Conservation (phyloP, 371 early-diverging fungal genomes). For the Mucor irregularis region DNA sequence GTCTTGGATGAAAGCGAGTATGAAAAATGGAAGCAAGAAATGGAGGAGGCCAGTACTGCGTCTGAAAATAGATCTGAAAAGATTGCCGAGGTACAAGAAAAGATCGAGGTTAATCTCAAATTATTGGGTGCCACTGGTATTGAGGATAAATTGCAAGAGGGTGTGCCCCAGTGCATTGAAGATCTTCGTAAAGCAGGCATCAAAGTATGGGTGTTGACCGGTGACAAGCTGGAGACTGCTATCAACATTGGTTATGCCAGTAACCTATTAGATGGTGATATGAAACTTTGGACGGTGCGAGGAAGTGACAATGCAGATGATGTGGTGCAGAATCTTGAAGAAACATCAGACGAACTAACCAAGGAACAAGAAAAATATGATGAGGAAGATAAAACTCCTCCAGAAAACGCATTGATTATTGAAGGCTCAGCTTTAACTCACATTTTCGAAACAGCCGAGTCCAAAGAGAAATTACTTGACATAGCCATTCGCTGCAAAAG, state of each 20-base stretch:
- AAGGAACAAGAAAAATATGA: constrained; percentile 3
- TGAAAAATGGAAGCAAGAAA: constrained; percentile 66
- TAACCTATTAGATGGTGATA: constrained; percentile 72
- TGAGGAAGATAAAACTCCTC: neutral
- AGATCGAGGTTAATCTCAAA: constrained; percentile 78
- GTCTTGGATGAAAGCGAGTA: constrained; percentile 67
- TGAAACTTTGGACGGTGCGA: constrained; percentile 74
- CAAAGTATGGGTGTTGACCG: constrained; percentile 99
- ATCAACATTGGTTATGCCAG: constrained; percentile 95
- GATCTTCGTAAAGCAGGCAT: constrained; percentile 89
- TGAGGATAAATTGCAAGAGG: constrained; percentile 97
- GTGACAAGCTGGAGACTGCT: constrained; percentile 99
- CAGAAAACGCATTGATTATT: constrained; percentile 77
- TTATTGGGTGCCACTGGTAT: constrained; percentile 96
- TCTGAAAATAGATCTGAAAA: constrained; percentile 76
- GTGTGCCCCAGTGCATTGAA: constrained; percentile 91
- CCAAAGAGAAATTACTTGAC: constrained; percentile 65
- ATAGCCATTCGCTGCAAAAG: constrained; percentile 83
- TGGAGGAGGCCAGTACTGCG: constrained; percentile 69
- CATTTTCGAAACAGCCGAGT: constrained; percentile 65
- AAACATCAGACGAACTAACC: constrained; percentile 23
- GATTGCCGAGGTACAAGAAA: constrained; percentile 70
- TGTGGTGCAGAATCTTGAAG: constrained; percentile 47
- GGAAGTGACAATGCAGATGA: constrained; percentile 43
- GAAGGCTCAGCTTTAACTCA: constrained; percentile 89